phyloP scores from a whole-genome alignment of 768 basidiomycete genomes.

The Hortiboletus flavorubellus region DNA sequence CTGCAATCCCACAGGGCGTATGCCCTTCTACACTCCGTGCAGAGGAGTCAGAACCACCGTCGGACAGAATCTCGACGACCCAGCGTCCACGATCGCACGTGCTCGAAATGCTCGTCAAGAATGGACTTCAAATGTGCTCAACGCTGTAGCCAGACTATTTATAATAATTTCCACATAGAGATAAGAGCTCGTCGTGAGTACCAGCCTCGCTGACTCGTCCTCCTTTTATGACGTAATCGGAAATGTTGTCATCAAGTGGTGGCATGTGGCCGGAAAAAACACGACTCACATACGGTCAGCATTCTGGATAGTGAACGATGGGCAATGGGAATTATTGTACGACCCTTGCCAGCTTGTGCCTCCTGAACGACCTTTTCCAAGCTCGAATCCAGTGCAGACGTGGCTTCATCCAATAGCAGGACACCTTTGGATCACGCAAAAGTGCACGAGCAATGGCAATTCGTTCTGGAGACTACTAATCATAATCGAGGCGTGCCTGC shows the following conservation, averaged over 20 bases:
- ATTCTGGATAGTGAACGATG: slow-evolving; percentile 90
- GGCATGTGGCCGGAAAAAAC: background rate
- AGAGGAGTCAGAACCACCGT: too few relatives aligned
- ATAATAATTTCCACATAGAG: slow-evolving; percentile 65
- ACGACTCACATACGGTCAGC: slow-evolving; percentile 77
- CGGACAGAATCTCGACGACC: too few relatives aligned
- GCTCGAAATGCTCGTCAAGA: too few relatives aligned
- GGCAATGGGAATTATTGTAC: slow-evolving; percentile 94
- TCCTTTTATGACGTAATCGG: slow-evolving; percentile 85
- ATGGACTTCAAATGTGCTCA: slow-evolving; percentile 36
- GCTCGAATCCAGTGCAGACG: slow-evolving; percentile 86
- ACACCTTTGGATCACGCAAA: slow-evolving; percentile 92
- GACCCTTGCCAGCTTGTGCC: slow-evolving; percentile 85
- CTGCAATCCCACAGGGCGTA: too few relatives aligned
- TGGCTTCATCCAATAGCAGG: slow-evolving; percentile 84
- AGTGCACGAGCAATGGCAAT: slow-evolving; percentile 89
- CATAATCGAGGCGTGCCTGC: too few relatives aligned
- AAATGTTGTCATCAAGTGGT: background rate
- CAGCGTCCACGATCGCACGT: too few relatives aligned
- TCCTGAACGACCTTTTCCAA: slow-evolving; percentile 94
- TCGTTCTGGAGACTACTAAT: slow-evolving; percentile 39
- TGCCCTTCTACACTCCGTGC: too few relatives aligned
- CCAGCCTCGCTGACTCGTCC: slow-evolving; percentile 83
- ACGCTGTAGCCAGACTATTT: slow-evolving; percentile 87
- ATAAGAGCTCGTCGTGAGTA: slow-evolving; percentile 80